A percentile compares a stretch with the other conserved stretches of the same genome.
Conservation (phyloP, 768 basidiomycete species). For the Collybia mongolica region DNA sequence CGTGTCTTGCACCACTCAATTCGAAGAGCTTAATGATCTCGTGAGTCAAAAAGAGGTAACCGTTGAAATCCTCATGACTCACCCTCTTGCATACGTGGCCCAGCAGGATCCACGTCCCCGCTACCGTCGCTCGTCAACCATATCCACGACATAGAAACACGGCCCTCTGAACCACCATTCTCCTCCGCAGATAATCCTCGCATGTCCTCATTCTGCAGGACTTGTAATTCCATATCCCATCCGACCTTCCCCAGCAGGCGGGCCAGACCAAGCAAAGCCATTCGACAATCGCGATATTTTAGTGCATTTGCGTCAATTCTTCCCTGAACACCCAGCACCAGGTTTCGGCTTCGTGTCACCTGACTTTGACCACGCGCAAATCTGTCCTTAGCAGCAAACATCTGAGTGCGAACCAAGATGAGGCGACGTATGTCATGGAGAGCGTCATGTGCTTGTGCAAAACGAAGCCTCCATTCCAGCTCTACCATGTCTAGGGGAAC, state of each 20-base stretch:
- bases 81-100: too few relatives aligned
- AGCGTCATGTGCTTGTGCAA: slow-evolving; percentile 10
- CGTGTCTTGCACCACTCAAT: slow-evolving; percentile 8
- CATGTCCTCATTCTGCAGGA: neutral
- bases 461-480: slow-evolving; percentile 15
- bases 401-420: slow-evolving; percentile 10
- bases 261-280: neutral
- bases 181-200: too few relatives aligned
- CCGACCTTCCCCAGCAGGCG: neutral
- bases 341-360: neutral
- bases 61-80: neutral
- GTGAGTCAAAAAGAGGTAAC: too few relatives aligned
- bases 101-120: too few relatives aligned
- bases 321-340: neutral
- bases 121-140: too few relatives aligned
- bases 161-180: neutral
- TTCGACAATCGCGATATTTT: neutral
- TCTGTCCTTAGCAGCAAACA: slow-evolving; percentile 11
- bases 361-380: neutral
- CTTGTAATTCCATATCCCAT: neutral
- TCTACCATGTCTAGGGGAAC: too few relatives aligned
- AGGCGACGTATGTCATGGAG: slow-evolving; percentile 13
- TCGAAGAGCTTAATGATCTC: slow-evolving; percentile 7
- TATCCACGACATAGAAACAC: neutral
- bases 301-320: neutral